Percentiles rank a stretch among this genome's conserved stretches.
Evolutionary conservation across 495 filamentous ascomycete genomes (phyloP).

Genomic region (Neurospora tetrasperma): DNA sequence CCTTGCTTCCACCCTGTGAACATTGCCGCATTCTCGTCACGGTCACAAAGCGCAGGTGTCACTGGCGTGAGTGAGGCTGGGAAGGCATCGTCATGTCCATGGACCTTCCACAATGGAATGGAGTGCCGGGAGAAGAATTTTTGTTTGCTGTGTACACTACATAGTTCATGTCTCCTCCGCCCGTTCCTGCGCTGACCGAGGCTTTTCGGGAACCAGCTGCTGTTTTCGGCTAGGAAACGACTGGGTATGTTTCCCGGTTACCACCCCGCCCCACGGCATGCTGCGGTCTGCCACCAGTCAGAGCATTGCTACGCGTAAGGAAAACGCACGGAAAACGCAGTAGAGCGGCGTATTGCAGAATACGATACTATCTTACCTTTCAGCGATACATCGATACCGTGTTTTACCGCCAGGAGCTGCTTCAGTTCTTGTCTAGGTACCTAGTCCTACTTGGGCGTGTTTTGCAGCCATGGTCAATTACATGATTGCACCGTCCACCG

Average conservation of each 20-base stretch:
- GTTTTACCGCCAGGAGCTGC: neutral
- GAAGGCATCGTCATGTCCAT: neutral
- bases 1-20: conserved; percentile 20
- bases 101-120: neutral
- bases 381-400: neutral
- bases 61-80: neutral
- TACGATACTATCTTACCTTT: neutral
- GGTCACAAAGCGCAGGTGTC: neutral
- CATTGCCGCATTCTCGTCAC: neutral
- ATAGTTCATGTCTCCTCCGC: neutral
- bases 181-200: neutral
- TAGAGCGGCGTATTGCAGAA: neutral
- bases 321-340: neutral
- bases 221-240: neutral
- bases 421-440: neutral
- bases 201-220: neutral
- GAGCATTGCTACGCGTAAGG: neutral
- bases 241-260: neutral
- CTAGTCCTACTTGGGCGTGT: neutral
- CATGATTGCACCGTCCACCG: neutral
- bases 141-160: neutral
- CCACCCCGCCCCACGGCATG: neutral
- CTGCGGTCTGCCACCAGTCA: neutral
- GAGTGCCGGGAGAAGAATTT: neutral
- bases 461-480: neutral